Evolutionary conservation across 306 rosid species (phyloP), one percentile per base, ranked within the genome.

Genomic region (Inga leiocalycina): DNA sequence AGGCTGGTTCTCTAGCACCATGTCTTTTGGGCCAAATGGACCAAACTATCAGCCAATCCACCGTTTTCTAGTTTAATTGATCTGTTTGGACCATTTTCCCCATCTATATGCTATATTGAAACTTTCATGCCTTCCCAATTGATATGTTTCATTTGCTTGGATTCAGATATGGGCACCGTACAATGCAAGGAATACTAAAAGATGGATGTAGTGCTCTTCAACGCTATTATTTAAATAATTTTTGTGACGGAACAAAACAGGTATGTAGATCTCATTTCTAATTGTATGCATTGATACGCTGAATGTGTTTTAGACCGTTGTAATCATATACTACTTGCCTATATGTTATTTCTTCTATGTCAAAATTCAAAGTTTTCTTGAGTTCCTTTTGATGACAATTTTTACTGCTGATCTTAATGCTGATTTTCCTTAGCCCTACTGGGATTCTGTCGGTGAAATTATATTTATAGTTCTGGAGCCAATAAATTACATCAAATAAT

Each of bases 211-310:
- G 88, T 86, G 81, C 97, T 78, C 93, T 94, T 80, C 67, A 62
- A 66, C 94, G 97, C 62, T 94, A 94, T 89, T 94, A 94, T 88
- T 82, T 89, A 82, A 94, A 92, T 83, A 91, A 92, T 76, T 94
- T 92, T 76, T 24, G 52, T 49, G 98, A 94, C 81, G 98, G 98
- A 88, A 84, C 93, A 79, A 92, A 90, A 85, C 98, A 94, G 95
- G 97, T 91, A 35, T 44, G 84, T 66, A 22, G 74, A 70, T 70
- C 57, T 88, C 37, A 75, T 80, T 52, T 78, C 66, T 73, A 51
- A 59, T 71, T 84, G 62, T 30, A 64, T 74, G 59, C 68, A 62
- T n/a, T n/a, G 77, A 30, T 79, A 66, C n/a, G 39, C 57, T 20
- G 69, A 24, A 8, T 62, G 48, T 56, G 49, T 6, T 45, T 32